Evolutionary conservation across 2,329 filamentous ascomycete species (phyloP), one percentile per base, ranked within the genome.

Genomic region (Colletotrichum brevisporum): DNA sequence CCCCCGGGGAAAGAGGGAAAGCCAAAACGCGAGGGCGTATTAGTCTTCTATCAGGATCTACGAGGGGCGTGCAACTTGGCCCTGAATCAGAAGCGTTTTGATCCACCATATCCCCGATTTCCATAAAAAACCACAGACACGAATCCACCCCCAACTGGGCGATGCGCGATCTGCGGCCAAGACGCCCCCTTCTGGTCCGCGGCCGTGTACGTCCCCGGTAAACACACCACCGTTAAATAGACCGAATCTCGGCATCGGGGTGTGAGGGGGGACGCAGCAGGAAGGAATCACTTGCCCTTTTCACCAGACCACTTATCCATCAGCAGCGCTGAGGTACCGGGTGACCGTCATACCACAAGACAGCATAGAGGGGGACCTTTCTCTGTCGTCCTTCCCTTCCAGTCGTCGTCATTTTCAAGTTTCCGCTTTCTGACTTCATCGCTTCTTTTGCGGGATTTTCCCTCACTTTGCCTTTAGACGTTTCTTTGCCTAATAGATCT

Each of bases 151-250:
- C 9, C 21, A 36, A 36, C 31, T 36, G 31, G 31, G 31, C 31
- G 18, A 50, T 50, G 18, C 47, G 24, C 50, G 61, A 69, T 69
- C 61, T 65, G 54, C 61, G 62, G 66, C 61, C 54, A 60, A 65
- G 54, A 43, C 53, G 26, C 53, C 51, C 65, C 21, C 15, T 27
- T 68, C 56, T 16, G 27, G 39, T 39, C 39, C 53, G 41, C 13
- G 45, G 65, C 53, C 53, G 58, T 58, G 53, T 64, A 10, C 21
- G 31, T 53, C 61, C 61, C 61, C 12, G 65, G 54, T 39, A 65
- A 54, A 54, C 61, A 55, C 16, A 55, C 66, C 50, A 69, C 66
- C 18, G n/a, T 69, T 55, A 69, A 65, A 69, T 65, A 69, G 43
- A 31, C 55, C 26, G 50, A 59, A 61, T 54, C 66, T 68, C 66